Conservation (phyloP, 805 yeast species). For the Pichia sporocuriosa region DNA sequence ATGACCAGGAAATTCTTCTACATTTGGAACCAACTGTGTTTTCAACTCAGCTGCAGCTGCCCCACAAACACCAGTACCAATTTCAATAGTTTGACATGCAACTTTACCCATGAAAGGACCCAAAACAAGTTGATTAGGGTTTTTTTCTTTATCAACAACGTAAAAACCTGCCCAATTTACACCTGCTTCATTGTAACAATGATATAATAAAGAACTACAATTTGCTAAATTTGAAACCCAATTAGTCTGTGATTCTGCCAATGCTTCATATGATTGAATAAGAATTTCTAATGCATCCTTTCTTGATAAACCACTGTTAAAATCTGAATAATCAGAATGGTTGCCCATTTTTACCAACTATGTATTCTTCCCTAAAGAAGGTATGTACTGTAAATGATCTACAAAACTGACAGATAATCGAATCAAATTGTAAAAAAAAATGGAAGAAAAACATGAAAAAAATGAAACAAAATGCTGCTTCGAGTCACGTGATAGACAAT, state of each 20-base stretch:
- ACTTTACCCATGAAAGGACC: conserved; percentile 98
- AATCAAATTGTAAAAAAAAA: no score
- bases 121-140: conserved; percentile 45
- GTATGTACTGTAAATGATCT: no score
- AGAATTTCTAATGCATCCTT: conserved; percentile 53
- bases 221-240: conserved; percentile 91
- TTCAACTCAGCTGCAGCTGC: conserved; percentile 52
- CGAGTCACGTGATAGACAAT: no score
- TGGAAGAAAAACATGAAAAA: no score
- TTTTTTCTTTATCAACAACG: conserved; percentile 36
- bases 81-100: conserved; percentile 77
- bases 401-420: no score
- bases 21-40: conserved; percentile 77
- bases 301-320: conserved; percentile 33
- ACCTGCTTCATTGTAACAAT: conserved; percentile 57
- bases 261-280: conserved; percentile 56
- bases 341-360: conserved; percentile 26
- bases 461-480: no score
- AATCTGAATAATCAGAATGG: conserved; percentile 74
- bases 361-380: no score
- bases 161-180: conserved; percentile 97
- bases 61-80: conserved; percentile 92
- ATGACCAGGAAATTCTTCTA: conserved; percentile 78
- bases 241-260: conserved; percentile 55
- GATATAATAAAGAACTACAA: conserved; percentile 82